Evolutionary conservation across 1,284 basidiomycete genomes (phyloP), one percentile per base, ranked within the genome.

Genomic region (Nidula niveotomentosa): DNA sequence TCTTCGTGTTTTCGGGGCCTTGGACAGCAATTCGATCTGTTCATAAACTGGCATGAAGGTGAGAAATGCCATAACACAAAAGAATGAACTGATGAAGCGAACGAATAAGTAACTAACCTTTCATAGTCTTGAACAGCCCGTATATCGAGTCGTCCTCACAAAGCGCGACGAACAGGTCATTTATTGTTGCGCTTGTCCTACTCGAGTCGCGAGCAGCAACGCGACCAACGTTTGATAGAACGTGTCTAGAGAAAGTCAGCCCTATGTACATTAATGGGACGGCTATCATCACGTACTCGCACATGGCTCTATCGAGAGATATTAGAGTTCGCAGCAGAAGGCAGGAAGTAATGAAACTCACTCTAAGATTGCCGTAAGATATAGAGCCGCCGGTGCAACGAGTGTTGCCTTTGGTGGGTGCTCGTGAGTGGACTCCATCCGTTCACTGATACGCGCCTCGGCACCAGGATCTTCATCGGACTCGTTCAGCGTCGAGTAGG

Each of bases 301-400:
- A 93, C 63, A 91, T 78, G 59, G 88, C 84, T 72, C 91, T 93
- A 65, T 44, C 36, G 39, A 43, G 55, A 58, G 60, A 45, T 61
- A 56, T 13, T 41, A 41, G 39, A 41, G 15, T 13, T 13, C 52
- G 36, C 54, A 53, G 49, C n/a, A 34, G 52, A 58, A 54, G 48
- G 56, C 62, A 61, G 64, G 61, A 60, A 52, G 13, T 47, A 15
- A 41, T 23, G 18, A 53, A 54, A 84, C 92, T 74, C 68, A 94
- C 94, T 96, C 94, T 44, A 96, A 76, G 58, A 96, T 90, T n/a
- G 93, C 93, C 9, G 94, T 95, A 53, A 95, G 77, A 78, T 95
- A 96, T 47, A 96, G 69, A 13, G 91, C 88, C 23, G 93, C 90
- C 3, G 93, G 91, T 10, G 88, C 84, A n/a, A 95, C 71, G n/a